Percentiles rank a stretch among this genome's conserved stretches.
Conservation (phyloP, 768 basidiomycete genomes). For the Tricholoma furcatifolium region DNA sequence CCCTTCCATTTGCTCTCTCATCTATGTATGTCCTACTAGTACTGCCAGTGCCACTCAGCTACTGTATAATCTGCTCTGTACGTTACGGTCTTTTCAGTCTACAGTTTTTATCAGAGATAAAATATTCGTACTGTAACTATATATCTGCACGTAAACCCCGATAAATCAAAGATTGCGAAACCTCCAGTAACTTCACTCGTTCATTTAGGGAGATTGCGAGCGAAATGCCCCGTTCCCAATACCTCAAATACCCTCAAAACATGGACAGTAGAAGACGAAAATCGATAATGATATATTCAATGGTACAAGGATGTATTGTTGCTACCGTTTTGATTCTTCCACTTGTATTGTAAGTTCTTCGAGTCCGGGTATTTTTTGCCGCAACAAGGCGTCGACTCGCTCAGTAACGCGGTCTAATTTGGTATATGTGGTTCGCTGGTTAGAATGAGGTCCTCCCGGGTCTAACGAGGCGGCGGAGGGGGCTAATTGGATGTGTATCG, state of each 20-base stretch:
- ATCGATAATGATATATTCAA: constrained; percentile 11
- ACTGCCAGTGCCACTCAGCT: no score
- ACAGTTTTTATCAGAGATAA: background rate
- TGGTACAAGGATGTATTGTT: constrained; percentile 9
- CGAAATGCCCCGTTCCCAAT: background rate
- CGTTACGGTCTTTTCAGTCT: background rate
- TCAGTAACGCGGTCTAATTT: constrained; percentile 72
- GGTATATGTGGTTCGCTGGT: constrained; percentile 47
- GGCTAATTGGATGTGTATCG: constrained; percentile 87
- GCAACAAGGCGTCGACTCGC: constrained; percentile 71
- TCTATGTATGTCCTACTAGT: background rate
- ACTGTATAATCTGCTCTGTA: background rate
- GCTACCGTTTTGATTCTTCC: constrained; percentile 38
- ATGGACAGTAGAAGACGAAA: background rate
- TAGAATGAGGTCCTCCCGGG: constrained; percentile 52
- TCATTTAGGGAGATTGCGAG: no score
- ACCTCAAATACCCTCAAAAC: no score
- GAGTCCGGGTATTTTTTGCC: constrained; percentile 73
- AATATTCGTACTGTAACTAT: background rate
- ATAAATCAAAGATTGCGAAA: no score
- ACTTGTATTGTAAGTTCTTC: constrained; percentile 92
- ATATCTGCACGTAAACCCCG: no score
- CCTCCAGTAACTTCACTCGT: no score
- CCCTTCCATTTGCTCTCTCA: background rate
- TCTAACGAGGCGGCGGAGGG: constrained; percentile 57